Conservation (phyloP, 345 rosid genomes). For the Physaria fendleri region DNA sequence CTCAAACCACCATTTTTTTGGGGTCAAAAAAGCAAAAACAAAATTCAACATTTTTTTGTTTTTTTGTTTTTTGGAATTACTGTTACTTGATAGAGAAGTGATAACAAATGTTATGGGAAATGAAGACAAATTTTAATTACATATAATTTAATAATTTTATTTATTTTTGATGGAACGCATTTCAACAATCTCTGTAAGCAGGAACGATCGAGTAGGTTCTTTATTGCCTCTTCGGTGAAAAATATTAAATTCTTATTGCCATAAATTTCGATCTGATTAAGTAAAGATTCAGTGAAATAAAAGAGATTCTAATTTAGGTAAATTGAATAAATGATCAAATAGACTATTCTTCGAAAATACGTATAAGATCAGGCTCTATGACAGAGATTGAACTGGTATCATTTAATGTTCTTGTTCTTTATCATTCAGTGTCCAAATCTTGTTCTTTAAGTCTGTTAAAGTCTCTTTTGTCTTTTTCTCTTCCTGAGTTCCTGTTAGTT, state of each 20-base stretch:
- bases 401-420: no score
- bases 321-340: no score
- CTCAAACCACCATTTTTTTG: no score
- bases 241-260: neutral
- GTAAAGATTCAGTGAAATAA: neutral
- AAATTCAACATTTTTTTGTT: neutral
- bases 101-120: neutral
- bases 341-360: no score
- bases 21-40: neutral
- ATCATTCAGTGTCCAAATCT: no score
- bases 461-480: no score
- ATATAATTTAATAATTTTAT: neutral
- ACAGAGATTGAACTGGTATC: no score
- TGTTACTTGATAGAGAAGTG: neutral
- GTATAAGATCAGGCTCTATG: no score
- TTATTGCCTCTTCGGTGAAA: neutral
- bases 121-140: neutral
- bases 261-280: neutral
- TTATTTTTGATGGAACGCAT: neutral
- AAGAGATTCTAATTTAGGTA: no score
- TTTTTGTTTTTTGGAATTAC: no score
- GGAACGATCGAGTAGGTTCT: constrained; percentile 5
- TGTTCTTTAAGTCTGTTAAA: no score
- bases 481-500: no score
- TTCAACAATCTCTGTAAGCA: neutral